Conservation (phyloP, 2,329 filamentous ascomycete species). For the Aureobasidium sp. region DNA sequence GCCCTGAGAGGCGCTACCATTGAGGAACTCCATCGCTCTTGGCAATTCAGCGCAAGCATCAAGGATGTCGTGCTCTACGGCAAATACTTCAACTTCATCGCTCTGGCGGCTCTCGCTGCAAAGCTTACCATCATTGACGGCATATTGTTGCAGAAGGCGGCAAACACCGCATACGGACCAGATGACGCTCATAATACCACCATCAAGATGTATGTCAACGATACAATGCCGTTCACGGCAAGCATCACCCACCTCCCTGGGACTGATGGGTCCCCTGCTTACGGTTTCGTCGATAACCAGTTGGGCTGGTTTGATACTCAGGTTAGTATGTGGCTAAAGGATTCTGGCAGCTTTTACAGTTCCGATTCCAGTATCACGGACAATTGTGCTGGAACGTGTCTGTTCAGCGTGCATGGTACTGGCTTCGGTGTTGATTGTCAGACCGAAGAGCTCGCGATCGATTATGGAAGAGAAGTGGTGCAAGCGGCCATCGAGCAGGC, state of each 20-base stretch:
- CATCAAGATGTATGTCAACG: conserved; percentile 24
- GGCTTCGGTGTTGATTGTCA: conserved; percentile 30
- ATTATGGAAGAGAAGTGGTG: conserved; percentile 20
- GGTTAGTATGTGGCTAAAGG: conserved; percentile 25
- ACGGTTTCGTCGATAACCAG: background rate
- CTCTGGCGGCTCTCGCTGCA: conserved; percentile 29
- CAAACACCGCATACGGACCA: conserved; percentile 20
- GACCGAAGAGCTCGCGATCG: conserved; percentile 18
- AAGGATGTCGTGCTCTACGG: conserved; percentile 26
- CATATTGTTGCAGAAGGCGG: conserved; percentile 28
- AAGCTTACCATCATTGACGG: conserved; percentile 32
- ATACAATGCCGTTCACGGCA: conserved; percentile 24
- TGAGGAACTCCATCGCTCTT: conserved; percentile 29
- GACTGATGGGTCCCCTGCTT: no score
- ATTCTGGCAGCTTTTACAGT: conserved; percentile 14
- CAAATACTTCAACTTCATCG: conserved; percentile 33
- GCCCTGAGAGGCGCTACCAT: conserved; percentile 29
- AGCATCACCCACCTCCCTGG: no score
- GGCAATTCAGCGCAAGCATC: conserved; percentile 28
- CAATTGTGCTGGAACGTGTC: conserved; percentile 26
- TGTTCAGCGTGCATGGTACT: conserved; percentile 24
- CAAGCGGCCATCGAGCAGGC: background rate
- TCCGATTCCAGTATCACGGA: no score
- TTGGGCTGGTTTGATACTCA: conserved; percentile 14
- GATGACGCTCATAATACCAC: conserved; percentile 21